Evolutionary conservation across 495 filamentous ascomycete genomes (phyloP), one percentile per base, ranked within the genome.

Genomic region (Xylaria bambusicola): DNA sequence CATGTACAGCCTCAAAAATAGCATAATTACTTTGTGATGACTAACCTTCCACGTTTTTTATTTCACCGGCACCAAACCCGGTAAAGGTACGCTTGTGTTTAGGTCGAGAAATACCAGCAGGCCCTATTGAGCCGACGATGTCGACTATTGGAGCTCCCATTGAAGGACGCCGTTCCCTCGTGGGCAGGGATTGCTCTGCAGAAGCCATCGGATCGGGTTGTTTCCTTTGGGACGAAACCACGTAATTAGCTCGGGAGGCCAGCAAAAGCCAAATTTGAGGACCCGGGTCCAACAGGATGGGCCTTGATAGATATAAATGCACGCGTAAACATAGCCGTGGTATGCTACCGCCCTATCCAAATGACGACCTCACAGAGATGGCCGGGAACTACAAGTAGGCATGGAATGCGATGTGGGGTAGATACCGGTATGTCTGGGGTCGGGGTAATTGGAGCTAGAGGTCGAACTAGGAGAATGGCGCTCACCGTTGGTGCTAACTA

Each of bases 51-150:
- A 97, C 91, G 66, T 71, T 86, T 81, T 96, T 97, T 79, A 97
- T 98, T 65, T 98, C 93, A 2, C 81, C 76, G 23, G 91, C 82
- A 24, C 93, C 92, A 68, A 97, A 93, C 9, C 94, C 94, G 3
- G 94, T 98, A 62, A 88, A 87, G 15, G 93, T 97, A 50, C 94
- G 84, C 80, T 90, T 96, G 78, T 98, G 94, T 77, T 98, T 98
- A 18, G 94, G 94, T 54, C 93, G 74, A n/a, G 80, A 80, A 62
- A 84, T 74, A 49, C 80, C 81, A 3, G 84, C 86, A 3, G 90
- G 90, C 2, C 87, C 88, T 53, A 97, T 80, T 2, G 88, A 88
- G 44, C 90, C 92, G 72, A 89, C 80, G 33, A 97, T 84, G 64
- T 92, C 89, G 40, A 87, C 82, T 64, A 96, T 85, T 31, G 92